Evolutionary conservation across 2,329 filamentous ascomycete genomes (phyloP).

Genomic region (Pleurostoma richardsiae): DNA sequence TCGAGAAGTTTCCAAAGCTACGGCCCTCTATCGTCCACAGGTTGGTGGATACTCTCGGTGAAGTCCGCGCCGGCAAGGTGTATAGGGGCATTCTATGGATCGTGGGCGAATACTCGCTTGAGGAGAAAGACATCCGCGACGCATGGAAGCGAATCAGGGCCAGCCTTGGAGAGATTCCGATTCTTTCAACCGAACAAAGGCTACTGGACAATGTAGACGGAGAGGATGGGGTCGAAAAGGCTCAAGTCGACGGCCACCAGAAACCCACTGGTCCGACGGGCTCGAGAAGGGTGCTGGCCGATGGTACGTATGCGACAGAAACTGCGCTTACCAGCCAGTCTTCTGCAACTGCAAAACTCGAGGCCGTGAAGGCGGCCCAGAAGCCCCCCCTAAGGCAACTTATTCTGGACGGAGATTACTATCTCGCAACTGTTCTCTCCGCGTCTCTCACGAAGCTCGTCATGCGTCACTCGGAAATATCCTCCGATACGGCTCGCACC

Average conservation of each 20-base stretch:
- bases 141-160: slow-evolving; percentile 95
- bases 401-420: slow-evolving; percentile 96
- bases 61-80: slow-evolving; percentile 94
- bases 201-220: slow-evolving; percentile 81
- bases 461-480: slow-evolving; percentile 95
- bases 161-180: slow-evolving; percentile 93
- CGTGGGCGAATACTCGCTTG: slow-evolving; percentile 91
- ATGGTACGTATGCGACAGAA: slow-evolving; percentile 96
- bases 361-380: slow-evolving; percentile 94
- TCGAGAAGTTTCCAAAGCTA: slow-evolving; percentile 93
- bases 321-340: slow-evolving; percentile 92
- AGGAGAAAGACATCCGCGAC: slow-evolving; percentile 89
- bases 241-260: slow-evolving; percentile 74
- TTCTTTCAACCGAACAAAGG: slow-evolving; percentile 89
- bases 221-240: slow-evolving; percentile 52
- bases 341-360: slow-evolving; percentile 81
- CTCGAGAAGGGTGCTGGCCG: slow-evolving; percentile 86
- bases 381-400: slow-evolving; percentile 93
- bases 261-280: slow-evolving; percentile 74
- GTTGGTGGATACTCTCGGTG: slow-evolving; percentile 82
- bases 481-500: slow-evolving; percentile 76
- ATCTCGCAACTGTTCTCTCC: slow-evolving; percentile 89
- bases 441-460: slow-evolving; percentile 95
- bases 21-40: slow-evolving; percentile 82
- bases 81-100: slow-evolving; percentile 97